Percentiles rank a stretch among this genome's conserved stretches.
Conservation (phyloP, 1,284 basidiomycete genomes). For the Ganoderma multipileum region DNA sequence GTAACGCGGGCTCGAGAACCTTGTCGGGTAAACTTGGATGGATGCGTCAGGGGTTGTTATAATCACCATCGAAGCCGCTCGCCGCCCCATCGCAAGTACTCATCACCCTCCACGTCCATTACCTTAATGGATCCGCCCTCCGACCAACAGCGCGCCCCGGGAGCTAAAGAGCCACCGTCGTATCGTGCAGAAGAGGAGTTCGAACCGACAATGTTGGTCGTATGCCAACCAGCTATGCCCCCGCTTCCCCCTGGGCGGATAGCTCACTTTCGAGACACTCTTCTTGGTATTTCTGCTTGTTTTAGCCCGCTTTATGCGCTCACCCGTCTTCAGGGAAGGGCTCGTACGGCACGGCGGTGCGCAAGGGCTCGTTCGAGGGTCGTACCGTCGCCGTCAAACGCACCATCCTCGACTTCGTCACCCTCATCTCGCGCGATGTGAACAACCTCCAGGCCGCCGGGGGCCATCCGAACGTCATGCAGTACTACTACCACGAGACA, state of each 20-base stretch:
- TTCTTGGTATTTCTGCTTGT: conserved; percentile 67
- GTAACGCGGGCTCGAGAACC: no score
- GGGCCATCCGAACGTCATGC: conserved; percentile 97
- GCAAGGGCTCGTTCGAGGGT: conserved; percentile 92
- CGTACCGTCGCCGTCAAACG: conserved; percentile 97
- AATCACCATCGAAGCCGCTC: no score
- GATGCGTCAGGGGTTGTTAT: no score
- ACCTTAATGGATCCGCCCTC: no score
- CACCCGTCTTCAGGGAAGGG: conserved; percentile 75
- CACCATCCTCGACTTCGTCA: conserved; percentile 94
- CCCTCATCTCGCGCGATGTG: conserved; percentile 93
- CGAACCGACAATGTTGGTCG: no score
- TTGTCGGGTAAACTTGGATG: no score
- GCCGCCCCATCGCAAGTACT: no score
- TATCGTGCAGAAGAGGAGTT: no score
- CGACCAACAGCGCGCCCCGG: no score
- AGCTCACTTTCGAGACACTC: conserved; percentile 70
- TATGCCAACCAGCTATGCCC: not conserved
- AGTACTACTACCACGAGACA: conserved; percentile 97
- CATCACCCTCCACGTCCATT: no score
- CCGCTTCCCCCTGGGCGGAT: conserved; percentile 49
- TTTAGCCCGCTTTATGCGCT: not conserved
- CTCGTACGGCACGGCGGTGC: conserved; percentile 96
- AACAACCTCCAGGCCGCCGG: conserved; percentile 94
- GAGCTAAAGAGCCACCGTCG: no score